Evolutionary conservation across 306 rosid species (phyloP).

Genomic region (Dicorynia guianensis): DNA sequence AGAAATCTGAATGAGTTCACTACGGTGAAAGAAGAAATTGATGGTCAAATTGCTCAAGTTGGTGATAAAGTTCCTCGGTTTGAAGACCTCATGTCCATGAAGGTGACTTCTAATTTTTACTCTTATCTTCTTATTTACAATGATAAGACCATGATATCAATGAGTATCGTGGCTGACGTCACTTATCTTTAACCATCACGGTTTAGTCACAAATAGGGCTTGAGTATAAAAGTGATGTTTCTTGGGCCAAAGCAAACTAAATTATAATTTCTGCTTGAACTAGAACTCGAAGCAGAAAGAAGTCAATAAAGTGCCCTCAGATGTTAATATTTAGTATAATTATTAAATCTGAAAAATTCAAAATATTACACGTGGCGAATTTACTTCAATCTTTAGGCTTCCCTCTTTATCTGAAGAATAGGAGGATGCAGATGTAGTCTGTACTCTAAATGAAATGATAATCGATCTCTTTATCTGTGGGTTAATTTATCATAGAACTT

Average conservation of each 20-base stretch:
- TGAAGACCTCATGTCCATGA: conserved; percentile 76
- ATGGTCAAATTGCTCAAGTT: conserved; percentile 50
- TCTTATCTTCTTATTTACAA: not conserved
- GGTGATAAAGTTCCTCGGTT: conserved; percentile 47
- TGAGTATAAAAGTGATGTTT: conserved; percentile 9
- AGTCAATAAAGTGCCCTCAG: conserved; percentile 4
- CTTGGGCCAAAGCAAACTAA: conserved; percentile 21
- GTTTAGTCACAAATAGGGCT: conserved; percentile 22
- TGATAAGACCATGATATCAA: not conserved
- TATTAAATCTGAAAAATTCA: not conserved
- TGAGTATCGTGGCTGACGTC: conserved; percentile 21
- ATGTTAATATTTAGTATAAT: conserved; percentile 1
- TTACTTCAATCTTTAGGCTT: conserved; percentile 12
- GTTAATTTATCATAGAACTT: conserved; percentile 1
- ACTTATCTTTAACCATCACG: not conserved
- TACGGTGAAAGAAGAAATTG: conserved; percentile 74
- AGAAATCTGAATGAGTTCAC: conserved; percentile 75
- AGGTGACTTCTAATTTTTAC: conserved; percentile 53
- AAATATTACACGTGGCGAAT: conserved; percentile 22
- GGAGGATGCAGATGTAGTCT: conserved; percentile 9
- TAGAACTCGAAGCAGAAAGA: conserved; percentile 5
- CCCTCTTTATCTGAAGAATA: conserved; percentile 27
- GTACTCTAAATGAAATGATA: conserved; percentile 5
- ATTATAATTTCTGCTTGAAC: conserved; percentile 10
- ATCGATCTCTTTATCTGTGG: not conserved